A percentile compares a stretch with the other conserved stretches of the same genome.
Conservation (phyloP, 83 land plant genomes). For the Picea abies region DNA sequence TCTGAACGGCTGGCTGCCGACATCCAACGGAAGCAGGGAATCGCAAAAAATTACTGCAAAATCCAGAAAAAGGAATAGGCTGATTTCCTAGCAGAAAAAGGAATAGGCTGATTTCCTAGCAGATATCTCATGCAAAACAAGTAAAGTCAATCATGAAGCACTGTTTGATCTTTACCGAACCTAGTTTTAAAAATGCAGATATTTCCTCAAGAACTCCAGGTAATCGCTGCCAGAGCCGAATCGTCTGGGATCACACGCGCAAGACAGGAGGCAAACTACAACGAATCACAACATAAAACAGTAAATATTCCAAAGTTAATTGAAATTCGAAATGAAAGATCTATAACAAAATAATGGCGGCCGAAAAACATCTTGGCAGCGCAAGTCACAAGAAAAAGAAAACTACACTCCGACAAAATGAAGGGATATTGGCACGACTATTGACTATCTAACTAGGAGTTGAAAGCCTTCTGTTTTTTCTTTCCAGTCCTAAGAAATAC, state of each 20-base stretch:
- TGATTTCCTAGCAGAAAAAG: background rate
- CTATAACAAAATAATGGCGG: background rate
- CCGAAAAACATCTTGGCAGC: background rate
- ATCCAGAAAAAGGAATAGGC: too few species aligned
- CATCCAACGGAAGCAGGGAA: too few species aligned
- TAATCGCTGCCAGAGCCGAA: background rate
- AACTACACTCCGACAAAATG: background rate
- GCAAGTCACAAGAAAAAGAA: background rate
- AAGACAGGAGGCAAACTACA: background rate
- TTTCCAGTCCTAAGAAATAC: background rate
- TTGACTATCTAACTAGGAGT: background rate
- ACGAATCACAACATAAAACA: background rate
- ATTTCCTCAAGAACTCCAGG: background rate
- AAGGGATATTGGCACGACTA: background rate
- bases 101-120: background rate
- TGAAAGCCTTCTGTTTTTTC: background rate
- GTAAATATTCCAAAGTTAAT: background rate
- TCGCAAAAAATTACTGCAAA: too few species aligned
- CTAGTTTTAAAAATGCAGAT: background rate
- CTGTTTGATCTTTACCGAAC: background rate
- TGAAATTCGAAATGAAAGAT: background rate
- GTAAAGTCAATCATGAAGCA: background rate
- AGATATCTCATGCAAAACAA: background rate
- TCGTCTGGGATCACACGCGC: too few species aligned
- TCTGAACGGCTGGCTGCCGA: background rate